Conservation (phyloP, 2,329 filamentous ascomycete genomes). For the Rasamsonia emersonii region DNA sequence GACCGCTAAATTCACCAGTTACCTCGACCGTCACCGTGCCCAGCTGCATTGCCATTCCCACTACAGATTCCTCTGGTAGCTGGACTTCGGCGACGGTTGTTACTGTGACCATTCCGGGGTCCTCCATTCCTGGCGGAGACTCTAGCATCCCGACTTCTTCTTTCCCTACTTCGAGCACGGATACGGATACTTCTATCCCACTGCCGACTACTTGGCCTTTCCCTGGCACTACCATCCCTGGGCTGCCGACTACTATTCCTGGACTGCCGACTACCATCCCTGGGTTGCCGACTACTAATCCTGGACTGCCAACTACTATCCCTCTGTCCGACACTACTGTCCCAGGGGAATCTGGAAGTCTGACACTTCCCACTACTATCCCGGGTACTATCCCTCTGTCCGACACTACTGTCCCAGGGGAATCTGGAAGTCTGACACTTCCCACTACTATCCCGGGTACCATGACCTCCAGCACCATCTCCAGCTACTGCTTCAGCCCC, state of each 20-base stretch:
- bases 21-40: slow-evolving; percentile 4
- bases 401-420: neutral
- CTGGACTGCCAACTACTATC: neutral
- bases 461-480: neutral
- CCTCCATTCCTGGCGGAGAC: neutral
- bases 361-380: neutral
- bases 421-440: neutral
- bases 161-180: neutral
- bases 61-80: too few species aligned
- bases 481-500: neutral
- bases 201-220: neutral
- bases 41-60: too few species aligned
- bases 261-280: neutral
- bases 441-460: neutral
- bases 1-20: neutral
- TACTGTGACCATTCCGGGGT: slow-evolving; percentile 14
- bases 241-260: neutral
- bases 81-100: slow-evolving; percentile 13
- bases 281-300: neutral
- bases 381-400: neutral
- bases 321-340: neutral
- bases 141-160: neutral
- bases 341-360: neutral
- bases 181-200: neutral
- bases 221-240: neutral